Conservation (phyloP, 129 eudicot genomes). For the Lactuca saligna region DNA sequence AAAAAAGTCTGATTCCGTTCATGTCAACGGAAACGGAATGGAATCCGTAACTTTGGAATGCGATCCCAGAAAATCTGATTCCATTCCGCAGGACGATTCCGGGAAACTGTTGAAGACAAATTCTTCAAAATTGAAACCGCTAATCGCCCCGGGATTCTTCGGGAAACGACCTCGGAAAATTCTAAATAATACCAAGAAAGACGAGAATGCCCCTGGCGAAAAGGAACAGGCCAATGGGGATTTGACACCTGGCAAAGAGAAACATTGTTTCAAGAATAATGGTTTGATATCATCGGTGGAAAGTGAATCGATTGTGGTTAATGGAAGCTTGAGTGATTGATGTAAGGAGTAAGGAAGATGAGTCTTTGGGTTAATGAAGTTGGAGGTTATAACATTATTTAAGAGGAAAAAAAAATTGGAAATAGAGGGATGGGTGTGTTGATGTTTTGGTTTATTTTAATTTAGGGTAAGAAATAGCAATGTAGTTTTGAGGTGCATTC, state of each 20-base stretch:
- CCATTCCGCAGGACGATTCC: slow-evolving; percentile 18
- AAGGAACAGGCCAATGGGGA: slow-evolving; percentile 9
- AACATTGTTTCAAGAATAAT: slow-evolving; percentile 4
- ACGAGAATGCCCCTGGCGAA: slow-evolving; percentile 22
- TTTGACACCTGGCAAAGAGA: slow-evolving; percentile 1
- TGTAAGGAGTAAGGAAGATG: background rate
- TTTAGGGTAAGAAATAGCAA: slow-evolving; percentile 15
- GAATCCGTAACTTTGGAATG: slow-evolving; percentile 12
- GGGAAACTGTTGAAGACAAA: slow-evolving; percentile 20
- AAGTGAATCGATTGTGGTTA: slow-evolving; percentile 14
- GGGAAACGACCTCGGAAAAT: slow-evolving; percentile 37
- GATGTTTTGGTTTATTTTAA: slow-evolving; percentile 16
- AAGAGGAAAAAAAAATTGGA: slow-evolving; percentile 16
- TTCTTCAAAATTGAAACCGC: slow-evolving; percentile 36
- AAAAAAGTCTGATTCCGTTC: slow-evolving; percentile 12
- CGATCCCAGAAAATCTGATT: slow-evolving; percentile 12
- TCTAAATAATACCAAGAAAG: slow-evolving; percentile 15
- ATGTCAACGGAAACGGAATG: slow-evolving; percentile 7
- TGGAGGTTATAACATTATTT: slow-evolving; percentile 19
- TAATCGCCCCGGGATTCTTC: slow-evolving; percentile 52
- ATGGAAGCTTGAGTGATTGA: slow-evolving; percentile 22
- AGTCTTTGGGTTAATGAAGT: slow-evolving; percentile 17
- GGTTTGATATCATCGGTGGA: background rate
- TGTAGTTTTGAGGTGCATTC: slow-evolving; percentile 26
- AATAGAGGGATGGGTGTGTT: slow-evolving; percentile 22